phyloP scores from a whole-genome alignment of 164 flowering plant species.

The Umbilicus rupestris region DNA sequence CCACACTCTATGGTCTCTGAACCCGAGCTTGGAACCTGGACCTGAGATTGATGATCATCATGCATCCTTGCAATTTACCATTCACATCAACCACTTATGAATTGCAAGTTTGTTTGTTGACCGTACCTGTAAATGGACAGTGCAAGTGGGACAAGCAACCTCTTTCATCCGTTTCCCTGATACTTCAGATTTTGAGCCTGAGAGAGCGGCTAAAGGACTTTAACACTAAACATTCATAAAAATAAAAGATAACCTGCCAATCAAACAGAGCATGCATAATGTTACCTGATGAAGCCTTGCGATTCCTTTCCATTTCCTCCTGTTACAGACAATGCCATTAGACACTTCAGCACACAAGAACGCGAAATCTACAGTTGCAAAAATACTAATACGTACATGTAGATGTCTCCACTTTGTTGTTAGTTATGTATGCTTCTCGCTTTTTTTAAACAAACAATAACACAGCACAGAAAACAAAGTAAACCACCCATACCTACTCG shows the following conservation, averaged over 20 bases:
- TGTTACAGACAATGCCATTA: conserved; percentile 21
- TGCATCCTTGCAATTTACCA: not conserved
- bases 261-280: not conserved
- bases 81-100: not conserved
- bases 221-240: not conserved
- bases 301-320: conserved; percentile 93
- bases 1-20: conserved; percentile 97
- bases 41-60: conserved; percentile 35
- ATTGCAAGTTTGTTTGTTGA: not conserved
- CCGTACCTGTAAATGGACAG: conserved; percentile 90
- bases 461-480: not conserved
- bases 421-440: not conserved
- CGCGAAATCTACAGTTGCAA: not conserved
- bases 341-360: not conserved
- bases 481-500: not conserved
- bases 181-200: conserved; percentile 60
- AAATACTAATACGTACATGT: not conserved
- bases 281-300: conserved; percentile 63
- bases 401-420: not conserved
- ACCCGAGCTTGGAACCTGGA: conserved; percentile 75
- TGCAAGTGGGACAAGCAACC: conserved; percentile 95
- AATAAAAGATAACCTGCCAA: not conserved
- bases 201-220: not conserved
- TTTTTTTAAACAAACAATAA: not conserved
- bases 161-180: conserved; percentile 80